These are phyloP conservation scores for Pulveroboletus sp. DNA, from an alignment of 768 basidiomycete species.

Conservation along the genomic window DNA sequence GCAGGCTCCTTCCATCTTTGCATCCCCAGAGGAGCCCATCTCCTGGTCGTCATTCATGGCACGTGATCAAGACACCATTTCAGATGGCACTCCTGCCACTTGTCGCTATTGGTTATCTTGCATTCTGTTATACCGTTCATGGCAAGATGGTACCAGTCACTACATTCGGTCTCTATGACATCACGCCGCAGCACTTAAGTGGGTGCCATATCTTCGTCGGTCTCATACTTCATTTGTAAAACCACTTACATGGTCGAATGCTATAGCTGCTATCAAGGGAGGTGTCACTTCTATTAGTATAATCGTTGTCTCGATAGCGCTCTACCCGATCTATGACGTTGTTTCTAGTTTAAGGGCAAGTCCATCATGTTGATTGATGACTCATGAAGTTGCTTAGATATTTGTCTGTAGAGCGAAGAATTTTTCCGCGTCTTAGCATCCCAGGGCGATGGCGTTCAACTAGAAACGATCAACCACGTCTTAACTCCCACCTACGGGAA, in stretches of 20 bases:
- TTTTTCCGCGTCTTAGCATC: constrained; percentile 24
- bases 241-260: neutral
- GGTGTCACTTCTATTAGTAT: constrained; percentile 27
- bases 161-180: constrained; percentile 17
- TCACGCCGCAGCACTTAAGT: constrained; percentile 21
- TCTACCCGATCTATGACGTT: constrained; percentile 19
- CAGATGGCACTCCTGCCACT: constrained; percentile 23
- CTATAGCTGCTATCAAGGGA: constrained; percentile 24
- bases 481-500: constrained; percentile 22
- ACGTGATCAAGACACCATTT: constrained; percentile 1
- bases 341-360: constrained; percentile 18
- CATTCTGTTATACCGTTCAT: constrained; percentile 27
- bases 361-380: neutral
- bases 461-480: constrained; percentile 20
- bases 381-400: neutral
- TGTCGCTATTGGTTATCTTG: constrained; percentile 25
- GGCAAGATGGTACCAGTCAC: constrained; percentile 22
- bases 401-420: constrained; percentile 19
- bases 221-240: neutral
- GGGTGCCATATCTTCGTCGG: neutral
- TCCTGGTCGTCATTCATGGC: constrained; percentile 3
- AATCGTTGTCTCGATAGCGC: constrained; percentile 26
- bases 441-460: constrained; percentile 17
- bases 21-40: neutral
- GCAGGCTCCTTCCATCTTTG: constrained; percentile 4